Evolutionary conservation across 2,329 filamentous ascomycete species (phyloP).

Genomic region (Stagonosporopsis cucurbitacearum): DNA sequence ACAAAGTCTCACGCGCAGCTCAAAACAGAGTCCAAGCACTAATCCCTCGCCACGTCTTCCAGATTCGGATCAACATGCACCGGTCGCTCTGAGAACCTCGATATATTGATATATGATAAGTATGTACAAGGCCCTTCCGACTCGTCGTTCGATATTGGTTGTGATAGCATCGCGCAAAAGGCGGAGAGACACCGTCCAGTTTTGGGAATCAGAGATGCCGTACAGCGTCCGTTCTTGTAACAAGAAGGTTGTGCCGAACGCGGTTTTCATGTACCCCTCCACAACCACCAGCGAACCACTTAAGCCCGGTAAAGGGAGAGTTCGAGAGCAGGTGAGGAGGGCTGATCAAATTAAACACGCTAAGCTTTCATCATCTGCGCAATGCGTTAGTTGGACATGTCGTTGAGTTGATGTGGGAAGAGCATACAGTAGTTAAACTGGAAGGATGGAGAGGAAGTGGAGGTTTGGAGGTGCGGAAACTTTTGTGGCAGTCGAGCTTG

Average conservation of each 20-base stretch:
- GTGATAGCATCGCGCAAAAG: slow-evolving; percentile 8
- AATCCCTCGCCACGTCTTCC: not conserved
- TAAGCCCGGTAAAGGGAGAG: slow-evolving; percentile 90
- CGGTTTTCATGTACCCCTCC: slow-evolving; percentile 87
- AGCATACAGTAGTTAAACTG: slow-evolving; percentile 96
- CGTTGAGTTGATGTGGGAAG: slow-evolving; percentile 7
- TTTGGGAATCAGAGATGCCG: slow-evolving; percentile 88
- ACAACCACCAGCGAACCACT: slow-evolving; percentile 77
- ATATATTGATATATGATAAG: slow-evolving; percentile 15
- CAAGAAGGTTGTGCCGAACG: slow-evolving; percentile 99
- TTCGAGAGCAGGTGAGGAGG: slow-evolving; percentile 69
- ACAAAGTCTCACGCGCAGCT: not conserved
- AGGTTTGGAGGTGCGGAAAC: slow-evolving; percentile 33
- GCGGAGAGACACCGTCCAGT: slow-evolving; percentile 60
- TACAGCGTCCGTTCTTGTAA: slow-evolving; percentile 95
- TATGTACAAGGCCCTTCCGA: slow-evolving; percentile 17
- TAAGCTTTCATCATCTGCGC: slow-evolving; percentile 98
- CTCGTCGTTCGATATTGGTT: slow-evolving; percentile 5
- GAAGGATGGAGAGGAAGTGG: slow-evolving; percentile 80
- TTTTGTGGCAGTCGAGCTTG: slow-evolving; percentile 43
- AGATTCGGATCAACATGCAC: not conserved
- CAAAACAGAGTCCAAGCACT: not conserved
- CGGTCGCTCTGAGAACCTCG: not conserved
- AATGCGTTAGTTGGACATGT: slow-evolving; percentile 36
- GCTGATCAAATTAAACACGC: slow-evolving; percentile 93